Percentiles rank a stretch among this genome's conserved stretches.
phyloP scores from a whole-genome alignment of 345 rosid genomes.

The Kandelia obovata region DNA sequence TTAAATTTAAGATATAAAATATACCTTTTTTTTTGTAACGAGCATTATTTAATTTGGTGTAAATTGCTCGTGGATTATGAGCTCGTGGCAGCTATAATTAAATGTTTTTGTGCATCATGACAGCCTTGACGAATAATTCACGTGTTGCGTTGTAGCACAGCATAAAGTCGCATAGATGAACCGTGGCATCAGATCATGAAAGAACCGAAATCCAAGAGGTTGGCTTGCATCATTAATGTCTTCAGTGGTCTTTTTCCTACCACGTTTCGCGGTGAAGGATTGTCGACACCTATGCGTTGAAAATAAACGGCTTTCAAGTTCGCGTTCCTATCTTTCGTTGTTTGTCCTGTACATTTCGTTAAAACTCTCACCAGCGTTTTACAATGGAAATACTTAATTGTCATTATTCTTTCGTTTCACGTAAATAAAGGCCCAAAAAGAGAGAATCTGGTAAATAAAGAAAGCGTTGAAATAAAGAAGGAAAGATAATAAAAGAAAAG shows the following conservation, averaged over 20 bases:
- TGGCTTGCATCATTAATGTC: background rate
- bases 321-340: background rate
- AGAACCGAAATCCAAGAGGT: background rate
- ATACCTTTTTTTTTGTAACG: too few species aligned
- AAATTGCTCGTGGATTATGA: background rate
- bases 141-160: background rate
- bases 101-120: too few species aligned
- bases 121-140: slow-evolving; percentile 3
- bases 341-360: background rate
- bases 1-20: too few species aligned
- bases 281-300: slow-evolving; percentile 3
- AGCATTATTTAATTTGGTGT: too few species aligned
- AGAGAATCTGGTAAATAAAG: too few species aligned
- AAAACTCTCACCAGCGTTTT: background rate
- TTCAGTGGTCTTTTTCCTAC: background rate
- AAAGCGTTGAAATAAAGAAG: too few species aligned
- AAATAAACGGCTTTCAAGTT: too few species aligned
- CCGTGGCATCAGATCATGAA: background rate
- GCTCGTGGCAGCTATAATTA: background rate
- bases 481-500: too few species aligned
- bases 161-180: background rate
- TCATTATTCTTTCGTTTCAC: background rate
- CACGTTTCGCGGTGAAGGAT: slow-evolving; percentile 2
- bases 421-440: too few species aligned
- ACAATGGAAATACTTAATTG: background rate